These are phyloP conservation scores for Alopecurus myosuroides DNA, from an alignment of 176 grass and related monocot genomes.

Conservation along the genomic window DNA sequence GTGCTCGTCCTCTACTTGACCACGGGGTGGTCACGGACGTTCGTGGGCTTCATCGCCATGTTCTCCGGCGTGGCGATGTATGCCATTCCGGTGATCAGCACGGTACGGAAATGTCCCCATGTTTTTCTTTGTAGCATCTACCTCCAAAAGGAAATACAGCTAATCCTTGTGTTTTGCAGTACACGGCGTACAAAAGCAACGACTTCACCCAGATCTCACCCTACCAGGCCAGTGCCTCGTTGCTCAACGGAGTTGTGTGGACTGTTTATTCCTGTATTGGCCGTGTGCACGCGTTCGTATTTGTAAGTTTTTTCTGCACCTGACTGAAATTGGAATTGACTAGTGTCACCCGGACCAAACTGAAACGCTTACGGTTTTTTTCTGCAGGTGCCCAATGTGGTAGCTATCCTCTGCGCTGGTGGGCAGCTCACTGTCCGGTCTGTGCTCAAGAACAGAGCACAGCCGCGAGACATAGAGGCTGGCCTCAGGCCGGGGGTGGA, in stretches of 20 bases:
- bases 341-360: too few relatives aligned
- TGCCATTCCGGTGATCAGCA: neutral
- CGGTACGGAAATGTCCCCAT: too few relatives aligned
- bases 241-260: neutral
- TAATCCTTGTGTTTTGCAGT: neutral
- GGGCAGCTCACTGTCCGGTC: neutral
- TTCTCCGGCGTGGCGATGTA: neutral
- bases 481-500: too few relatives aligned
- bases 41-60: neutral
- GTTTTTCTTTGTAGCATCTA: too few relatives aligned
- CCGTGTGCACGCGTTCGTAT: too few relatives aligned
- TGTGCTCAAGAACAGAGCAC: neutral
- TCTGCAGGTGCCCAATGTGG: neutral
- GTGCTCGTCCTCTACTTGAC: accelerated
- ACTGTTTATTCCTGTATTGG: neutral
- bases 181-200: neutral
- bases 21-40: neutral
- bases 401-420: neutral
- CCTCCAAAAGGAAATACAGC: too few relatives aligned
- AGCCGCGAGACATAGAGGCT: too few relatives aligned
- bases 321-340: too few relatives aligned
- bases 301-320: too few relatives aligned
- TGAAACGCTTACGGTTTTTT: too few relatives aligned
- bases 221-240: neutral
- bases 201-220: neutral